A percentile compares a stretch with the other conserved stretches of the same genome.
Conservation (phyloP, 2,329 filamentous ascomycete species). For the Epichloe sylvatica region DNA sequence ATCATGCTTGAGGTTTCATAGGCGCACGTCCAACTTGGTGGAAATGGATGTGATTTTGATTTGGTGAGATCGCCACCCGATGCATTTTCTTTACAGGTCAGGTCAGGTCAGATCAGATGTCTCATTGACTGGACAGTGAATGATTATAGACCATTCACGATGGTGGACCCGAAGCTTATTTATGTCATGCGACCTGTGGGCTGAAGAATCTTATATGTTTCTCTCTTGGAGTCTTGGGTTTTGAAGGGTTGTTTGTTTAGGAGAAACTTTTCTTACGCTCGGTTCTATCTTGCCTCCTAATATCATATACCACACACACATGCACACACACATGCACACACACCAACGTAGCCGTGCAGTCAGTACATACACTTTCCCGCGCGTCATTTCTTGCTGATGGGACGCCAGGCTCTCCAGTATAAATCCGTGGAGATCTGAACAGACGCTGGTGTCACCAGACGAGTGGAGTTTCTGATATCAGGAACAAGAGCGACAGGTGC, state of each 20-base stretch:
- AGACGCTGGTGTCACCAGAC: no score
- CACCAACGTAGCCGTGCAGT: background rate
- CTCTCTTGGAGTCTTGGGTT: slow-evolving; percentile 24
- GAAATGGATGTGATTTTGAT: slow-evolving; percentile 6
- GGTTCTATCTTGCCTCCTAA: slow-evolving; percentile 10
- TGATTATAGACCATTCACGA: slow-evolving; percentile 13
- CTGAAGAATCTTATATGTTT: slow-evolving; percentile 22
- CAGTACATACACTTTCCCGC: no score
- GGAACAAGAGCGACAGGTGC: background rate
- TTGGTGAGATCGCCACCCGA: slow-evolving; percentile 10
- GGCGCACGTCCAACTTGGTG: slow-evolving; percentile 2
- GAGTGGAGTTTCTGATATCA: background rate
- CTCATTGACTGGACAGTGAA: background rate
- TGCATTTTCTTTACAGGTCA: slow-evolving; percentile 12
- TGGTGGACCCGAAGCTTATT: slow-evolving; percentile 11
- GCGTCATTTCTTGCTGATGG: no score
- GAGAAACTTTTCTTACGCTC: slow-evolving; percentile 23
- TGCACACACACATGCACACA: background rate
- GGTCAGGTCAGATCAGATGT: slow-evolving; percentile 8
- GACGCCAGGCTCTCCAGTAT: no score
- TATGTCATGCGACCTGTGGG: slow-evolving; percentile 13
- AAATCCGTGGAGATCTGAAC: no score
- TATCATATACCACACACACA: slow-evolving; percentile 6
- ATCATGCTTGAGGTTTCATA: background rate
- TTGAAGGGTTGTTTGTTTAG: slow-evolving; percentile 22